A percentile compares a stretch with the other conserved stretches of the same genome.
These are phyloP conservation scores for Fagopyrum tataricum DNA, from an alignment of 148 eudicot genomes.

Conservation along the genomic window DNA sequence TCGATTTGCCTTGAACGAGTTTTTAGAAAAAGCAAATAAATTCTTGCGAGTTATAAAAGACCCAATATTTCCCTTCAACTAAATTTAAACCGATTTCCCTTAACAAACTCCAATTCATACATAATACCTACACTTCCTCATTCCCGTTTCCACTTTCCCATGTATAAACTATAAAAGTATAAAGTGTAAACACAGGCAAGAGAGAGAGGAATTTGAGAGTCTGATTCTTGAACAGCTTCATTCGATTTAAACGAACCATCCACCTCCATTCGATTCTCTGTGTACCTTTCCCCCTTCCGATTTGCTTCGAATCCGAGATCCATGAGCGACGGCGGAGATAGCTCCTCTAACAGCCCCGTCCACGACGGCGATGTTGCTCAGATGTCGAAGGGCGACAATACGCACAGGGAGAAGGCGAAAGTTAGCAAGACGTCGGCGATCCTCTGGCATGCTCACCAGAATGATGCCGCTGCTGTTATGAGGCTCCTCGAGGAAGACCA, in stretches of 20 bases:
- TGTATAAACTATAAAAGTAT: too few relatives aligned
- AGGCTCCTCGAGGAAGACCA: slow-evolving; percentile 80
- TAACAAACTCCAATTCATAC: neutral
- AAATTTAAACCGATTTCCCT: neutral
- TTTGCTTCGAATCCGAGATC: neutral
- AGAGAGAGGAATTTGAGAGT: neutral
- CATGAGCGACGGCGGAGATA: slow-evolving; percentile 56
- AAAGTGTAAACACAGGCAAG: too few relatives aligned
- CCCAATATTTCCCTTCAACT: neutral
- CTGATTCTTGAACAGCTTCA: neutral
- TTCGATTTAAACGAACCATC: neutral
- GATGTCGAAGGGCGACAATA: slow-evolving; percentile 25
- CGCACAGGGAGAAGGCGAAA: slow-evolving; percentile 59
- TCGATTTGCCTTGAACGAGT: too few relatives aligned
- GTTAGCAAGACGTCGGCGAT: slow-evolving; percentile 81
- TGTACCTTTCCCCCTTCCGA: neutral
- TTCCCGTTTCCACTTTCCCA: neutral
- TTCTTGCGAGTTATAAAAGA: neutral
- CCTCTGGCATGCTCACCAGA: slow-evolving; percentile 94
- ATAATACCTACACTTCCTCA: neutral
- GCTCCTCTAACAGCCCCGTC: slow-evolving; percentile 30
- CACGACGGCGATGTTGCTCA: slow-evolving; percentile 13
- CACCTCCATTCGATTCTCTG: neutral
- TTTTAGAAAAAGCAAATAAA: too few relatives aligned
- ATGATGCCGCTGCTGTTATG: slow-evolving; percentile 63